These are phyloP conservation scores for Lachancea waltii DNA, from an alignment of 805 yeast species.

Conservation along the genomic window DNA sequence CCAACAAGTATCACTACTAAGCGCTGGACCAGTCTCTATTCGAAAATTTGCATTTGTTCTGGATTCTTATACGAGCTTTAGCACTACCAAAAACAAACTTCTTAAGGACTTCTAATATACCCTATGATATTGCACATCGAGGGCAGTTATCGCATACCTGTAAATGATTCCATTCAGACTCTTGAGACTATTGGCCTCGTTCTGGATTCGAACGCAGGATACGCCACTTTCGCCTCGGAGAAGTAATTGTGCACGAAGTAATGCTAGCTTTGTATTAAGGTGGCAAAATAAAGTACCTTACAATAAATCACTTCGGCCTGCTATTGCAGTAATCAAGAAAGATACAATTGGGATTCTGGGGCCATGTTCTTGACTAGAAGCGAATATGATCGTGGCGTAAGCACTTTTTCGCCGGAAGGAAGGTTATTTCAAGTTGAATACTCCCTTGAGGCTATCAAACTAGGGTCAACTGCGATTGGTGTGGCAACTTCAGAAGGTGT, in stretches of 20 bases:
- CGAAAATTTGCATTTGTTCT: conserved; percentile 32
- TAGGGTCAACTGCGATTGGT: conserved; percentile 91
- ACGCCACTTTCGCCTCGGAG: too few relatives aligned
- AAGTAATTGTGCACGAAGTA: too few relatives aligned
- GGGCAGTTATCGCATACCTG: background rate
- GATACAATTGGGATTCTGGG: background rate
- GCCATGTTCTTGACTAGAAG: conserved; percentile 96
- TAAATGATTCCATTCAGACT: too few relatives aligned
- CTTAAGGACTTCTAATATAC: too few relatives aligned
- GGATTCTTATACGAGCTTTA: conserved; percentile 30
- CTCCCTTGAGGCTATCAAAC: conserved; percentile 92
- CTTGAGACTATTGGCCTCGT: too few relatives aligned
- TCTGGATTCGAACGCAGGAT: too few relatives aligned
- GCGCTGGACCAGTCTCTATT: conserved; percentile 34
- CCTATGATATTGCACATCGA: background rate
- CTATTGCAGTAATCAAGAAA: too few relatives aligned
- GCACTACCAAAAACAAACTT: background rate
- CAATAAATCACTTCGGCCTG: too few relatives aligned
- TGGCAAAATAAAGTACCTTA: too few relatives aligned
- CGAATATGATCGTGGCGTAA: conserved; percentile 98
- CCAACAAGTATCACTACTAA: conserved; percentile 30
- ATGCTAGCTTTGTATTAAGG: too few relatives aligned
- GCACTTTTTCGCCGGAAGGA: conserved; percentile 98
- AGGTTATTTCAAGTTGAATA: conserved; percentile 97
- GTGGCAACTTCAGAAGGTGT: conserved; percentile 94